Base-by-base conservation (phyloP, 768 basidiomycete genomes). In the Tylopilus plumbeoviolaceoides region DNA sequence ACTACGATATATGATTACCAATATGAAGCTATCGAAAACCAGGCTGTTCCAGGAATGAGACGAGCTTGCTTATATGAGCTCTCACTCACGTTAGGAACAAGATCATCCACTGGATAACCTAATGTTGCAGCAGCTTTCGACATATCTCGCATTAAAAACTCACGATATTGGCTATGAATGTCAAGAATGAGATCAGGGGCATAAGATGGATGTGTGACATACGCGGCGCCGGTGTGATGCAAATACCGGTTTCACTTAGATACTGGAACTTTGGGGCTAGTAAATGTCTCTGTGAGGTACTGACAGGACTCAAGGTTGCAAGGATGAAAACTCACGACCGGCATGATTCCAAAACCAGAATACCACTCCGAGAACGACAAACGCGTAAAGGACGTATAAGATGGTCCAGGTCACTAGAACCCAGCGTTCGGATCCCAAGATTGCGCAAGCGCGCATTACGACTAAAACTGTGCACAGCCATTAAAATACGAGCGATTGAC, bases 361-460 rank as follows among this genome's bases (percentile, higher is more conserved):
- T 4, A 44, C 44, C n/a, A 35, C 28, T 2, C 21, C 18, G 23
- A 57, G 31, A 18, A 59, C 4, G 12, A 8, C 17, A 2, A 54
- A 0, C 3, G 50, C 23, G 31, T 54, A 68, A 5, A 57, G 4
- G 20, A 47, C 1, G n/a, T 68, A 68, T 2, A 56, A 3, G 2
- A 12, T 14, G 30, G 44, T 51, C 17, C 43, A 35, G 2, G n/a
- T 4, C 0, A 28, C 2, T 5, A 39, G 30, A 8, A 59, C 3
- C 38, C 27, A 14, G 23, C 46, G 60, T 5, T 30, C 47, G 43
- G 52, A 59, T 20, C 61, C 48, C 48, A 59, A 38, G 31, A 68
- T 58, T 15, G 63, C 66, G 43, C 63, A 68, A 11, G 59, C 54
- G 4, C 66, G 61, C 43, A 65, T 45, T 17, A 53, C 51, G 8